Evolutionary conservation across 495 filamentous ascomycete genomes (phyloP), one percentile per base, ranked within the genome.

Genomic region (Penicillium maclennaniae): DNA sequence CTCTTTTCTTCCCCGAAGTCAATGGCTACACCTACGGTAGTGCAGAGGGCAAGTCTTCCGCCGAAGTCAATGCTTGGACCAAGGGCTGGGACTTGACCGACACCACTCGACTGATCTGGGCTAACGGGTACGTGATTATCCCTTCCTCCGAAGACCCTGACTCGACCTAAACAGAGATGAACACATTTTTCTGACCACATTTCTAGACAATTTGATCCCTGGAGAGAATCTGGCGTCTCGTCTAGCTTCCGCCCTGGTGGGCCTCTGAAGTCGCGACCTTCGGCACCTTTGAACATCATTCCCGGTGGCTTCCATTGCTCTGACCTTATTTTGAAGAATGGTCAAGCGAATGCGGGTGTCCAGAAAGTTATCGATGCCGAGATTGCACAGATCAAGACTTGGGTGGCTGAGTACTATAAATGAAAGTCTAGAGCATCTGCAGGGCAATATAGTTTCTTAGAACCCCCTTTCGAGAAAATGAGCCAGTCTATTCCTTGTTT

Each of bases 31-130:
- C 74, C 0, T 83, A 69, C 62, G 81, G 74, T 47, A 68, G 79
- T 47, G 69, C 67, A 6, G 28, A 76, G 38, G 79, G 80, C 46
- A 76, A 77, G 58, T 79, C 77, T 10, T 77, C 78, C 2, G 53
- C 47, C 7, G 67, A 78, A 37, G 74, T 86, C n/a, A 88, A 88
- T 68, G 59, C 60, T 17, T 79, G 73, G 60, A 86, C 83, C 0
- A 71, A 77, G 14, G 84, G 85, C 9, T 87, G 84, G 84, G 53
- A 55, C 53, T 56, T 75, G 43, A 77, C 73, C 15, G 75, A 83
- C 56, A 75, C 77, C 2, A 82, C 76, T 10, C 77, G 84, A 4
- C 64, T 86, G 28, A 78, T 83, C 53, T 82, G 79, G 74, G 73
- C 76, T 9, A 86, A 87, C 57, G 84, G 85, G 67, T 74, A 61